phyloP scores from a whole-genome alignment of 179 eudicot species.

The Amaranthus tricolor region DNA sequence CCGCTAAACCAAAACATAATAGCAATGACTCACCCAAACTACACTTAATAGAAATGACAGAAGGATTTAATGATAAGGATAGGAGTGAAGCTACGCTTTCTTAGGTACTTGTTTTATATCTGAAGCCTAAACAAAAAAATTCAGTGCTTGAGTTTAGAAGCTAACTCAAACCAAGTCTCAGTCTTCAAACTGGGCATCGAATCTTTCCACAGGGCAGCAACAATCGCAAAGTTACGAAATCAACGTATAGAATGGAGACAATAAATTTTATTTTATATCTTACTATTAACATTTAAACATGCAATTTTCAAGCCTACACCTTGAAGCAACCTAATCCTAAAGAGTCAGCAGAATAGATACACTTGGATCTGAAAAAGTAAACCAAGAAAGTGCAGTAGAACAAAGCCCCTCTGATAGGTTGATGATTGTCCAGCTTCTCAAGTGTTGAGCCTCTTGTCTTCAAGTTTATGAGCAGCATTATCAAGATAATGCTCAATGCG shows the following conservation, averaged over 20 bases:
- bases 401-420: slow-evolving; percentile 24
- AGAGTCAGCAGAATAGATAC: slow-evolving; percentile 29
- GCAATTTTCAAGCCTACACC: slow-evolving; percentile 29
- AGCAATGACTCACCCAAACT: too few species aligned
- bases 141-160: background rate
- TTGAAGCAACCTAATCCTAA: slow-evolving; percentile 22
- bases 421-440: slow-evolving; percentile 11
- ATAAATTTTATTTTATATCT: background rate
- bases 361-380: slow-evolving; percentile 17
- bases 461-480: slow-evolving; percentile 21
- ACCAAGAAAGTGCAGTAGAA: slow-evolving; percentile 33
- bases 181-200: too few species aligned
- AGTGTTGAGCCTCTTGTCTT: slow-evolving; percentile 15
- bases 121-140: background rate
- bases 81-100: too few species aligned
- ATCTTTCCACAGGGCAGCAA: too few species aligned
- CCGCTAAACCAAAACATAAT: too few species aligned
- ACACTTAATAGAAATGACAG: too few species aligned
- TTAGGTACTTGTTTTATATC: too few species aligned
- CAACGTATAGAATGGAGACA: background rate
- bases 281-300: slow-evolving; percentile 9
- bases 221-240: background rate
- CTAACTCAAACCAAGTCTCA: too few species aligned
- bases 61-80: too few species aligned
- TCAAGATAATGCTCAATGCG: slow-evolving; percentile 31